phyloP scores from a whole-genome alignment of 352 stramenopile genomes.

The Elongisporangium anandrum region DNA sequence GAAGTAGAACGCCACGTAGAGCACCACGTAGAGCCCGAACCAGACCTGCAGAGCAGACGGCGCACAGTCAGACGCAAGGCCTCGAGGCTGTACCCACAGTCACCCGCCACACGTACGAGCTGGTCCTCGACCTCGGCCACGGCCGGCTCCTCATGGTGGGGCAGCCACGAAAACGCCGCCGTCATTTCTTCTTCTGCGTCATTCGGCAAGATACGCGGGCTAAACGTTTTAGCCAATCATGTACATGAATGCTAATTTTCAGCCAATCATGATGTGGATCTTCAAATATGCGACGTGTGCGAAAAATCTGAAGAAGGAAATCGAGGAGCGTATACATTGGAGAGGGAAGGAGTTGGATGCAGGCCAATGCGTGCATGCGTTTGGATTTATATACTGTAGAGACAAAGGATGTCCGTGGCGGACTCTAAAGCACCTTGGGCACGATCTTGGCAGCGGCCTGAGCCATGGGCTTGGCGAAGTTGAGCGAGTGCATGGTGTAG shows the following conservation, averaged over 20 bases:
- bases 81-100: neutral
- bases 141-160: neutral
- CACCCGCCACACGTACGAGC: slow-evolving; percentile 16
- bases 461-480: slow-evolving; percentile 64
- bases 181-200: neutral
- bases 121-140: slow-evolving; percentile 29
- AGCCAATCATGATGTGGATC: neutral
- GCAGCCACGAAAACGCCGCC: neutral
- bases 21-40: slow-evolving; percentile 75
- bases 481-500: slow-evolving; percentile 89
- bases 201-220: neutral
- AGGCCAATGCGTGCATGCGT: neutral
- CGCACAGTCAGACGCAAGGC: neutral
- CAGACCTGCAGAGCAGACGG: slow-evolving; percentile 46
- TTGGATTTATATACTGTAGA: neutral
- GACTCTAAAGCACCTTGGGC: slow-evolving; percentile 26
- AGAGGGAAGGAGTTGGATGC: neutral
- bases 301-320: neutral
- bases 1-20: slow-evolving; percentile 87
- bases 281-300: neutral
- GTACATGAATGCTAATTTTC: neutral
- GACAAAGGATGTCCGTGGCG: neutral
- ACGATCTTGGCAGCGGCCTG: slow-evolving; percentile 32
- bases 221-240: neutral
- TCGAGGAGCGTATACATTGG: neutral